A percentile compares a stretch with the other conserved stretches of the same genome.
These are phyloP conservation scores for Dalbergia cultrata DNA, from an alignment of 306 rosid genomes.

Conservation along the genomic window DNA sequence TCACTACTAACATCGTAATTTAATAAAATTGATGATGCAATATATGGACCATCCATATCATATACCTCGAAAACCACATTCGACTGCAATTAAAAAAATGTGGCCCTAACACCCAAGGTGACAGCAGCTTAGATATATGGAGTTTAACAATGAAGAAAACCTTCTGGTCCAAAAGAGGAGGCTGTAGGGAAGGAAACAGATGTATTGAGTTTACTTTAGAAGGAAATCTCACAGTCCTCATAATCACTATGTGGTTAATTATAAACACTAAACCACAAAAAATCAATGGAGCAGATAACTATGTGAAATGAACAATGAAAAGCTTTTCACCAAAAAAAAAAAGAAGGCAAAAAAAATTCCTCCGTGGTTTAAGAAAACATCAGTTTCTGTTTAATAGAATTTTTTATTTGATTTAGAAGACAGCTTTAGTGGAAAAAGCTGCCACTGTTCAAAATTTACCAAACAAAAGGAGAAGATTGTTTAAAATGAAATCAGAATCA, in stretches of 20 bases:
- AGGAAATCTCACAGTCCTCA: background rate
- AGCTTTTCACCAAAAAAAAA: background rate
- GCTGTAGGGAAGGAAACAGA: background rate
- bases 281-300: slow-evolving; percentile 5
- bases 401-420: slow-evolving; percentile 20
- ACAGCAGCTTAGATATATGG: background rate
- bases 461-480: slow-evolving; percentile 8
- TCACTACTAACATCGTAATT: background rate
- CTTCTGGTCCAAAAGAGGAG: slow-evolving; percentile 26
- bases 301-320: slow-evolving; percentile 6
- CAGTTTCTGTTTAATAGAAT: background rate
- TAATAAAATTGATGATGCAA: slow-evolving; percentile 16
- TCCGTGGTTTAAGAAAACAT: background rate
- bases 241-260: background rate
- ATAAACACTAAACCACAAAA: background rate
- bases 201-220: background rate
- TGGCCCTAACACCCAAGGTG: background rate
- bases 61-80: slow-evolving; percentile 17
- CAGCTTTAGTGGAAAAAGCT: background rate
- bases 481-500: background rate
- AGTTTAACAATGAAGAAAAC: slow-evolving; percentile 1
- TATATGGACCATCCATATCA: slow-evolving; percentile 3
- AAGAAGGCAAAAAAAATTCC: background rate
- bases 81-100: background rate
- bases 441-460: background rate